Conservation (phyloP, 2,329 filamentous ascomycete genomes). For the Fusarium sp. region DNA sequence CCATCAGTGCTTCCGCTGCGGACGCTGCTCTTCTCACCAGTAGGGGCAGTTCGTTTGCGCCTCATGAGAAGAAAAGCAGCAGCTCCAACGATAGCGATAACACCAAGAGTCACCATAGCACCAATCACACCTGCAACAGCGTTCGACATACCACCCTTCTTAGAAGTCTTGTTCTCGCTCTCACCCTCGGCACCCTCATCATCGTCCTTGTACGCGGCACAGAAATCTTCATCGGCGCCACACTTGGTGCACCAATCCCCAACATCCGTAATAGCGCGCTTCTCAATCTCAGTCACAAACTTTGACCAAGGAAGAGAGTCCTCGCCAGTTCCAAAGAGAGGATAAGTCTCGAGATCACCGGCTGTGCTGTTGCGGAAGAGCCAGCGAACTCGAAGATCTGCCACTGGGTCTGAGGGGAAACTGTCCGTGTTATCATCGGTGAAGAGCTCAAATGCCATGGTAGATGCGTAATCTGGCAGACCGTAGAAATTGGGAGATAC, state of each 20-base stretch:
- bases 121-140: conserved; percentile 50
- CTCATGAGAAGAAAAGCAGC: conserved; percentile 40
- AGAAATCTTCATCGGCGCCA: conserved; percentile 46
- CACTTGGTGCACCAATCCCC: conserved; percentile 50
- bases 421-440: conserved; percentile 30
- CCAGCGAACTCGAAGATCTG: conserved; percentile 49
- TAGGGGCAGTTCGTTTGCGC: conserved; percentile 28
- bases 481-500: conserved; percentile 48
- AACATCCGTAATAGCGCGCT: conserved; percentile 46
- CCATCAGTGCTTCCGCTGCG: conserved; percentile 29
- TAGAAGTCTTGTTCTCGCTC: neutral
- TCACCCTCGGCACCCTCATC: conserved; percentile 1
- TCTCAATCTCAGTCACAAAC: conserved; percentile 47
- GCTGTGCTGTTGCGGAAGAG: conserved; percentile 52
- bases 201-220: conserved; percentile 47
- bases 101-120: conserved; percentile 49
- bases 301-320: conserved; percentile 46
- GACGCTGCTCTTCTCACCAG: conserved; percentile 20
- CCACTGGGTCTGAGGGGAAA: conserved; percentile 44
- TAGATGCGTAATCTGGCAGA: conserved; percentile 52
- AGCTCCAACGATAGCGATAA: conserved; percentile 38
- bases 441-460: conserved; percentile 53
- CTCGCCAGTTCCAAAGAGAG: conserved; percentile 48
- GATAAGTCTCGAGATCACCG: conserved; percentile 45
- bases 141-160: conserved; percentile 47